A percentile compares a stretch with the other conserved stretches of the same genome.
Evolutionary conservation across 2,329 filamentous ascomycete species (phyloP).

Genomic region (Fusarium succisae): DNA sequence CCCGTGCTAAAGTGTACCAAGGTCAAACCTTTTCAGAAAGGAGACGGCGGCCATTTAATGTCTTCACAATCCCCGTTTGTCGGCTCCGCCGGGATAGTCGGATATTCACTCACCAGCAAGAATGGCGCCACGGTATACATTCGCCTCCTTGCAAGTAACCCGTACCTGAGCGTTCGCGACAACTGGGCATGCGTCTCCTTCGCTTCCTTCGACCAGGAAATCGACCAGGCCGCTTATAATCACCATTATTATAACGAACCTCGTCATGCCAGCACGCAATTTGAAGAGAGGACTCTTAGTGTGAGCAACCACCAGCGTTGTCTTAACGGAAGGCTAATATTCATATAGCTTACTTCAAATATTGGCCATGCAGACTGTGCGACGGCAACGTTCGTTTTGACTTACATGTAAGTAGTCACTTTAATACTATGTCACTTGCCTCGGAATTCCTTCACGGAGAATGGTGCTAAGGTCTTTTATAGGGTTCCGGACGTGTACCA

Average conservation of each 20-base stretch:
- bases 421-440: no score
- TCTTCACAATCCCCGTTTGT: neutral
- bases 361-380: neutral
- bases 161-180: neutral
- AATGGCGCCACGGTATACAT: neutral
- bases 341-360: neutral
- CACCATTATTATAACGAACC: neutral
- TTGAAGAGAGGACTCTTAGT: neutral
- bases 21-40: neutral
- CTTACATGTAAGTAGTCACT: neutral
- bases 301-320: accelerated
- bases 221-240: neutral
- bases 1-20: accelerated
- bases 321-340: neutral
- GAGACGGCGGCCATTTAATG: neutral
- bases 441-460: accelerated
- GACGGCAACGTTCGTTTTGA: neutral
- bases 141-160: neutral
- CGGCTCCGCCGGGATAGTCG: neutral
- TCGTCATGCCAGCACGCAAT: neutral
- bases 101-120: neutral
- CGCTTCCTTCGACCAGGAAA: neutral
- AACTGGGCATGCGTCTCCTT: neutral
- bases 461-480: accelerated
- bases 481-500: neutral